These are phyloP conservation scores for Mariannaea sp. DNA, from an alignment of 2,329 filamentous ascomycete species.

Conservation along the genomic window DNA sequence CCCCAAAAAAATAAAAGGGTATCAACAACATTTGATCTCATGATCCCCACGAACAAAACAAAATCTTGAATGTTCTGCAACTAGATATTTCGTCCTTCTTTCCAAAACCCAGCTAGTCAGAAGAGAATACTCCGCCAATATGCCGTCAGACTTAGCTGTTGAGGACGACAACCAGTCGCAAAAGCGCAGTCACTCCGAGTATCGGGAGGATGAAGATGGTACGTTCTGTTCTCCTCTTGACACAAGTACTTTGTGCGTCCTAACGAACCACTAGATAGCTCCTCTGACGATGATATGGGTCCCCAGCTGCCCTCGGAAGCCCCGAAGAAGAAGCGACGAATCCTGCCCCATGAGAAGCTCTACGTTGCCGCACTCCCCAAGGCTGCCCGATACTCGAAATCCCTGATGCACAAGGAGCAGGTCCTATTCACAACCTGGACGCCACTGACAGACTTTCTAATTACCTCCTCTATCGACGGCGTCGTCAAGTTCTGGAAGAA, in stretches of 20 bases:
- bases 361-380: constrained; percentile 88
- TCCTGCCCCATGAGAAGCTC: constrained; percentile 91
- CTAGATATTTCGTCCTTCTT: too few species aligned
- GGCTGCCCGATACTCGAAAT: constrained; percentile 85
- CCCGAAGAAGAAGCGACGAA: constrained; percentile 88
- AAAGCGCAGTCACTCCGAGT: constrained; percentile 61
- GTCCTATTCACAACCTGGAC: constrained; percentile 87
- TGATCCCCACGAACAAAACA: too few species aligned
- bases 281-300: constrained; percentile 90
- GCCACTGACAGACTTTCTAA: constrained; percentile 89
- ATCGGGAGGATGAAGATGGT: constrained; percentile 53
- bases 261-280: constrained; percentile 57
- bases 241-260: constrained; percentile 3
- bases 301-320: constrained; percentile 83
- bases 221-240: constrained; percentile 41
- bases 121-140: constrained; percentile 16
- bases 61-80: too few species aligned
- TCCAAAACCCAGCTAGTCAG: too few species aligned
- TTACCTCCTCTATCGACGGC: constrained; percentile 93
- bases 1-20: background rate
- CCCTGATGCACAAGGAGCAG: constrained; percentile 98
- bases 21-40: too few species aligned
- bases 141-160: constrained; percentile 34
- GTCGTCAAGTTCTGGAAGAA: constrained; percentile 99
- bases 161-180: constrained; percentile 45